Percentiles rank a stretch among this genome's conserved stretches.
These are phyloP conservation scores for Piper longum DNA, from an alignment of 164 flowering plant genomes.

Conservation along the genomic window DNA sequence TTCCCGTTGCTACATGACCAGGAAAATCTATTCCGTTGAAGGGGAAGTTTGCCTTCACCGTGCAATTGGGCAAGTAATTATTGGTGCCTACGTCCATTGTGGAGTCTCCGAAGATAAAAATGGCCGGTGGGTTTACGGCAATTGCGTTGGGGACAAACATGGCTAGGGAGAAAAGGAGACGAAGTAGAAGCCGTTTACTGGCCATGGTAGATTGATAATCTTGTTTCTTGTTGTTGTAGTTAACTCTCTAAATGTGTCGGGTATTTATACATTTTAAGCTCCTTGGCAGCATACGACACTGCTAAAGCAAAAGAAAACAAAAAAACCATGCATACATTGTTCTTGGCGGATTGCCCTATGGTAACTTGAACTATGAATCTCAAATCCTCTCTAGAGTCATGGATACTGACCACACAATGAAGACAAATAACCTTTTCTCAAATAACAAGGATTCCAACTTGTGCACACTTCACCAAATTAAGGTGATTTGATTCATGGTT, in stretches of 20 bases:
- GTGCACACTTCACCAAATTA: too few relatives aligned
- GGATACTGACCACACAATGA: too few relatives aligned
- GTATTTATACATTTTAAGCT: neutral
- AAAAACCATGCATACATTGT: neutral
- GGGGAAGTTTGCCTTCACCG: slow-evolving; percentile 22
- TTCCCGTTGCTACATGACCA: slow-evolving; percentile 25
- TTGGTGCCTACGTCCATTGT: slow-evolving; percentile 54
- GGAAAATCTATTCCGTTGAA: slow-evolving; percentile 46
- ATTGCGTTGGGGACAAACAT: neutral
- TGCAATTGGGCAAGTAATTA: slow-evolving; percentile 14
- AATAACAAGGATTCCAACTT: too few relatives aligned
- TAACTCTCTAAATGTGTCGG: neutral
- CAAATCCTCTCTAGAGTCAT: too few relatives aligned
- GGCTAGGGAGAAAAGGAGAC: slow-evolving; percentile 6
- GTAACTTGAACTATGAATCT: neutral
- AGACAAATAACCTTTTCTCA: too few relatives aligned
- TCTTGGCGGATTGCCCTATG: neutral
- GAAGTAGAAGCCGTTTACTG: neutral
- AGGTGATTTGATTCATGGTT: too few relatives aligned
- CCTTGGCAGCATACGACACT: neutral
- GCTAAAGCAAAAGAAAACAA: neutral
- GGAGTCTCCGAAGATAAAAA: slow-evolving; percentile 47
- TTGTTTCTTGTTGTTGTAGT: neutral
- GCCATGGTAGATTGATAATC: neutral
- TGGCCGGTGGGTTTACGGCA: slow-evolving; percentile 11